Conservation (phyloP, 768 basidiomycete genomes). For the Leccinum longicurvipes region DNA sequence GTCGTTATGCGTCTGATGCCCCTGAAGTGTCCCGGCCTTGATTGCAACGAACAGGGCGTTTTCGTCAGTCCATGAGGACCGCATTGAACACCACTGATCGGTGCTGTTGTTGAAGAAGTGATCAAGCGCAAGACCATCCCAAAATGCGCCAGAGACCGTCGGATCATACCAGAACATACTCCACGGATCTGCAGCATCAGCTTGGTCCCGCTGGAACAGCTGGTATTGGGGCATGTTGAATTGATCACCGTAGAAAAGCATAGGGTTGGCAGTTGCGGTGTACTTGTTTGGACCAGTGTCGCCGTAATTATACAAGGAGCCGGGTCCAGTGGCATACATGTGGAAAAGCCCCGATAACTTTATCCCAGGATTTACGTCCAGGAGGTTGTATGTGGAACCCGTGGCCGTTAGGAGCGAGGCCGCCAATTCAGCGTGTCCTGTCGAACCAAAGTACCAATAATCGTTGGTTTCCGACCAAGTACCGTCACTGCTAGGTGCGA, state of each 20-base stretch:
- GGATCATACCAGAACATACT: slow-evolving; percentile 96
- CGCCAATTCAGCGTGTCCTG: slow-evolving; percentile 85
- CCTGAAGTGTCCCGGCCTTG: slow-evolving; percentile 77
- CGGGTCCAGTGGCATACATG: slow-evolving; percentile 82
- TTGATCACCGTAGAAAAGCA: slow-evolving; percentile 72
- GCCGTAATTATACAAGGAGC: slow-evolving; percentile 72
- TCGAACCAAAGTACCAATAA: slow-evolving; percentile 95
- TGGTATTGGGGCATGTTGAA: slow-evolving; percentile 72
- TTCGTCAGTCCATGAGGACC: slow-evolving; percentile 89
- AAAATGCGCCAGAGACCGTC: slow-evolving; percentile 80
- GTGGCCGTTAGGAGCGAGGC: slow-evolving; percentile 81
- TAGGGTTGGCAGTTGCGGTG: slow-evolving; percentile 85
- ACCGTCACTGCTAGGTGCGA: slow-evolving; percentile 64
- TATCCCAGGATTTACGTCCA: slow-evolving; percentile 68
- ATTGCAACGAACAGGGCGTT: slow-evolving; percentile 82
- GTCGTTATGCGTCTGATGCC: slow-evolving; percentile 94
- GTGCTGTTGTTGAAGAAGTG: slow-evolving; percentile 67
- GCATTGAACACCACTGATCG: slow-evolving; percentile 89
- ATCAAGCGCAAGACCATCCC: slow-evolving; percentile 83
- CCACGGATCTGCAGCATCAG: slow-evolving; percentile 80
- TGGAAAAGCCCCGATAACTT: slow-evolving; percentile 79
- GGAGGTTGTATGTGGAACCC: slow-evolving; percentile 75
- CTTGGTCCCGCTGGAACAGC: slow-evolving; percentile 89
- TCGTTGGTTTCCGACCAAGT: slow-evolving; percentile 93
- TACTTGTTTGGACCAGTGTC: slow-evolving; percentile 86